Evolutionary conservation across 208 protist species (phyloP).

Genomic region (Phytomonas francai): DNA sequence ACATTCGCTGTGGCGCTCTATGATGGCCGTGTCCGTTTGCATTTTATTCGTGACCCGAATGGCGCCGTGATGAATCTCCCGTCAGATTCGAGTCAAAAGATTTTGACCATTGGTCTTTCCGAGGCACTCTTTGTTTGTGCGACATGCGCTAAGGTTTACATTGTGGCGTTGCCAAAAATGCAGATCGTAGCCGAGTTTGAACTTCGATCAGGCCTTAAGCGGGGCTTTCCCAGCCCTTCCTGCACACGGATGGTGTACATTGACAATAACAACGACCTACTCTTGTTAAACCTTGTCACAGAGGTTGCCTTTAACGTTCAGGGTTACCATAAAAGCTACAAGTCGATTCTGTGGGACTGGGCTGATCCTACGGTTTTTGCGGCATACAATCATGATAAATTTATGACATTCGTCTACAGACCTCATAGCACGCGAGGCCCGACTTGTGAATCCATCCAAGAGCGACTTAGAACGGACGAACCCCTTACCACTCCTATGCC

Average conservation of each 20-base stretch:
- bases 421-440: conserved; percentile 84
- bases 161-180: conserved; percentile 84
- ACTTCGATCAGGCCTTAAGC: conserved; percentile 50
- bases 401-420: conserved; percentile 86
- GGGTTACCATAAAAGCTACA: conserved; percentile 48
- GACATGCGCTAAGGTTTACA: conserved; percentile 56
- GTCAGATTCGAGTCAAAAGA: conserved; percentile 10
- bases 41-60: conserved; percentile 56
- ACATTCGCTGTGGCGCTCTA: conserved; percentile 81
- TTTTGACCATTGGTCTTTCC: conserved; percentile 84
- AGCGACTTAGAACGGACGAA: conserved; percentile 40
- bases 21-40: conserved; percentile 79
- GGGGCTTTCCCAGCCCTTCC: conserved; percentile 73
- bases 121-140: conserved; percentile 93
- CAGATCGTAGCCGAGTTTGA: conserved; percentile 80
- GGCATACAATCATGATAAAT: conserved; percentile 51
- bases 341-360: conserved; percentile 88
- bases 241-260: conserved; percentile 91
- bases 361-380: conserved; percentile 87
- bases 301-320: conserved; percentile 73
- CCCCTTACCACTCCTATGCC: conserved; percentile 74
- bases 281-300: conserved; percentile 90
- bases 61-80: conserved; percentile 1
- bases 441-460: conserved; percentile 71
- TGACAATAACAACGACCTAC: conserved; percentile 75